Evolutionary conservation across 768 basidiomycete genomes (phyloP).

Genomic region (Galerina marginata): DNA sequence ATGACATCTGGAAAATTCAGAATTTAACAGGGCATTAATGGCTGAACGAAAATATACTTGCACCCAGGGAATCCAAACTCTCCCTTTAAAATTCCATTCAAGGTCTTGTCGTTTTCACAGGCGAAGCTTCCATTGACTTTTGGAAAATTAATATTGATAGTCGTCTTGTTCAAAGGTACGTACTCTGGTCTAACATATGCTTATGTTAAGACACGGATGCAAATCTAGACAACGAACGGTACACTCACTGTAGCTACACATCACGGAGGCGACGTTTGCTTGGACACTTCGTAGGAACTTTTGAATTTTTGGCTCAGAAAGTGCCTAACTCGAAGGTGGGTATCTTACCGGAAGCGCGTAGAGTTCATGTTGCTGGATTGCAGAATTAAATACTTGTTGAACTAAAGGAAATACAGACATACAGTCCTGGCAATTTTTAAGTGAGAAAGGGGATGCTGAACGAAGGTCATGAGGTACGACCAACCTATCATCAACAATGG

Average conservation of each 20-base stretch:
- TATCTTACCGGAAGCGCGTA: slow-evolving; percentile 54
- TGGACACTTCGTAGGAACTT: slow-evolving; percentile 63
- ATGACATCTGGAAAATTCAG: slow-evolving; percentile 42
- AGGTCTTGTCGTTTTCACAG: slow-evolving; percentile 63
- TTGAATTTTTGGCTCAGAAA: background rate
- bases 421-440: slow-evolving; percentile 34
- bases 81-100: slow-evolving; percentile 65
- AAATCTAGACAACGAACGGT: background rate
- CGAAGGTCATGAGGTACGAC: slow-evolving; percentile 7
- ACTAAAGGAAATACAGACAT: slow-evolving; percentile 11
- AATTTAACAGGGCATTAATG: background rate
- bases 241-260: slow-evolving; percentile 65
- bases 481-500: slow-evolving; percentile 49
- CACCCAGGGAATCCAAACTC: slow-evolving; percentile 74
- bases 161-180: background rate
- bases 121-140: slow-evolving; percentile 62
- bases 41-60: slow-evolving; percentile 30
- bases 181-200: slow-evolving; percentile 39
- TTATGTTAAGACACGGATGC: background rate
- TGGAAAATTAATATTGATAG: background rate
- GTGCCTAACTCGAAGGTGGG: background rate
- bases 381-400: slow-evolving; percentile 2
- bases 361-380: slow-evolving; percentile 56
- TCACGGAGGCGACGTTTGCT: slow-evolving; percentile 68
- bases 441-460: background rate